Evolutionary conservation across 106 monocot genomes (phyloP), one percentile per base, ranked within the genome.

Genomic region (Hemerocallis citrina): DNA sequence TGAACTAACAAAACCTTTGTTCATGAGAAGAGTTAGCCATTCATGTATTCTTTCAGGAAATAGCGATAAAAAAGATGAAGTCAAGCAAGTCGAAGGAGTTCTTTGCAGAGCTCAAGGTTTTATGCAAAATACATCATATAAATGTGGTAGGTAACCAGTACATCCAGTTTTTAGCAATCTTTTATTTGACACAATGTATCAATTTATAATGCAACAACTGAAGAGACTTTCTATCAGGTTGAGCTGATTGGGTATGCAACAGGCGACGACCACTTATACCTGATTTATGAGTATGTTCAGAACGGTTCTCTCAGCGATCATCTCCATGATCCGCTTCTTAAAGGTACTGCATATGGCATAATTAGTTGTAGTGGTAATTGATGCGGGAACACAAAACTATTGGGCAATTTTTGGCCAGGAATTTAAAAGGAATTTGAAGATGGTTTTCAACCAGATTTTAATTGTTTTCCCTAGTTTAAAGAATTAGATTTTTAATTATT

Each of bases 1-100:
- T n/a, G n/a, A n/a, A n/a, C 14, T 15, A 29, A 54, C 13, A 16
- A n/a, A n/a, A n/a, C 31, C n/a, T 16, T 0, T 32, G 5, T 31
- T 54, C 29, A 30, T 52, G 29, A 11, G 4, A 4, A 21, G 8
- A 34, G 19, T n/a, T n/a, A n/a, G n/a, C n/a, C n/a, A n/a, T n/a
- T n/a, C n/a, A n/a, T n/a, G 11, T 38, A 11, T 11, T 38, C 5
- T 11, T 43, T 14, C 5, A 79, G 78, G 78, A 79, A 59, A 64
- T 79, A 5, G 78, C 78, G 7, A 63, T 79, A 11, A 79, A 79
- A 41, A 79, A 69, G 62, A 79, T 79, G 78, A 79, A 73, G 54
- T 73, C 78, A 10, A 68, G 34, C 64, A 73, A 58, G 21, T 73
- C 73, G 5, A 73, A 45, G 39, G 78, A 79, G 44, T 79, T 79